A percentile compares a stretch with the other conserved stretches of the same genome.
Conservation (phyloP, 768 basidiomycete genomes). For the Agaricus sinodeliciosus region DNA sequence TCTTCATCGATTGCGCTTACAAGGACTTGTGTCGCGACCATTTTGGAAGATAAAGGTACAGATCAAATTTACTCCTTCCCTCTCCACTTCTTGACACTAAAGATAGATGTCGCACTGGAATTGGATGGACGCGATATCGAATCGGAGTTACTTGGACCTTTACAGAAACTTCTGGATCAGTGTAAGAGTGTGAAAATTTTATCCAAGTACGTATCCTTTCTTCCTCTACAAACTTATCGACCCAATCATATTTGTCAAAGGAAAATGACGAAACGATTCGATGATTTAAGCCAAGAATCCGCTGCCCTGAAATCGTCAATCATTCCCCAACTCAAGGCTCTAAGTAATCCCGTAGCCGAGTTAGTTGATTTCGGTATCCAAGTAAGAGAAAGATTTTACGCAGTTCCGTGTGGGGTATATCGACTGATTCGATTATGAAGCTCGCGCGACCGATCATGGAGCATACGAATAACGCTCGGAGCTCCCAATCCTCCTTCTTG, state of each 20-base stretch:
- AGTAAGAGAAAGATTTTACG: slow-evolving; percentile 31
- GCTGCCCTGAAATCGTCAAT: slow-evolving; percentile 67
- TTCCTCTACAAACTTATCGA: not conserved
- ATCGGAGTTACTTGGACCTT: slow-evolving; percentile 70
- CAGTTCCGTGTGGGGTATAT: not conserved
- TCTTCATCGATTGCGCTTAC: slow-evolving; percentile 86
- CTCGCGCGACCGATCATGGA: slow-evolving; percentile 87
- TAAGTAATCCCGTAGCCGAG: slow-evolving; percentile 71
- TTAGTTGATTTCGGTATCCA: slow-evolving; percentile 90
- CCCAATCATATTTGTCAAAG: slow-evolving; percentile 29
- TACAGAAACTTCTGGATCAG: slow-evolving; percentile 77
- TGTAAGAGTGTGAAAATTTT: slow-evolving; percentile 75
- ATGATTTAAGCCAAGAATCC: slow-evolving; percentile 69
- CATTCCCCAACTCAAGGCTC: slow-evolving; percentile 61
- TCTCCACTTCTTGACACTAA: not conserved
- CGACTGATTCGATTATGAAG: slow-evolving; percentile 28
- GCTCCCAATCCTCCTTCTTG: slow-evolving; percentile 73
- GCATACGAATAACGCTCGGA: slow-evolving; percentile 76
- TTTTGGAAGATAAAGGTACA: slow-evolving; percentile 73
- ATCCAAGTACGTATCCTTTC: slow-evolving; percentile 50
- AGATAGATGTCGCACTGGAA: slow-evolving; percentile 63
- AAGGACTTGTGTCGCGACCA: slow-evolving; percentile 73
- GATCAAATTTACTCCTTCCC: not conserved
- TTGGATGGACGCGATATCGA: slow-evolving; percentile 72
- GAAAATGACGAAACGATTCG: slow-evolving; percentile 82